Base-by-base conservation (phyloP, 2,329 filamentous ascomycete genomes). In the Venturia aucupariae region DNA sequence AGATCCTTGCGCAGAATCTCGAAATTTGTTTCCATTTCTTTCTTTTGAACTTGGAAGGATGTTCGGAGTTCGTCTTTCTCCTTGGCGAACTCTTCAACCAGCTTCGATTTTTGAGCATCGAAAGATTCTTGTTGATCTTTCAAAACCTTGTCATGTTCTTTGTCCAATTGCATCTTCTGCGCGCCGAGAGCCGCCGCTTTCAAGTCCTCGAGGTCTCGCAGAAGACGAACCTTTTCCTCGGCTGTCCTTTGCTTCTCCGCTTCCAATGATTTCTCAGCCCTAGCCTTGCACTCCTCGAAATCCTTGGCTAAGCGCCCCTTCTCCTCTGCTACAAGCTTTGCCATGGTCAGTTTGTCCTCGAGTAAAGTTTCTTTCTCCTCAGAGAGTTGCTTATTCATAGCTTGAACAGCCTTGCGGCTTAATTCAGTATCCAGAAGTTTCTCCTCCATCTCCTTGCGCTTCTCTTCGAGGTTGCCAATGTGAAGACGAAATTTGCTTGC, bases 381-480 rank as follows among this genome's bases (percentile, higher is more conserved):
- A 48, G 78, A 75, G 69, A 82, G 78, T 61, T 72, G 70, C 57
- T 68, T 71, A 65, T 72, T 75, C 27, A 72, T 69, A 13, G 69
- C 69, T 41, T 73, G 71, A 63, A 75, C 69, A n/a, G 71, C 70
- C 60, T 76, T 72, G 44, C 69, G 69, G 66, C 78, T 79, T 61
- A 74, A 74, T 61, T 77, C 79, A 59, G 79, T 77, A 30, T 75
- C 74, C 8, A 72, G 72, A 30, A 82, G 69, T 66, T 73, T 77
- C 62, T 82, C 78, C 67, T 80, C 77, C 32, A 82, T 72, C 66
- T 83, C 80, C 63, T 78, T 80, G 57, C 80, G 75, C 70, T 81
- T 81, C 67, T 82, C 80, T 68, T 83, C 79, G 41, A 82, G 72
- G 60, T 77, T 77, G 17, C 75, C 79, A 63, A 83, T 75, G 66